Conservation (phyloP, 2,329 filamentous ascomycete genomes). For the Ceratocystis cacaofunesta region DNA sequence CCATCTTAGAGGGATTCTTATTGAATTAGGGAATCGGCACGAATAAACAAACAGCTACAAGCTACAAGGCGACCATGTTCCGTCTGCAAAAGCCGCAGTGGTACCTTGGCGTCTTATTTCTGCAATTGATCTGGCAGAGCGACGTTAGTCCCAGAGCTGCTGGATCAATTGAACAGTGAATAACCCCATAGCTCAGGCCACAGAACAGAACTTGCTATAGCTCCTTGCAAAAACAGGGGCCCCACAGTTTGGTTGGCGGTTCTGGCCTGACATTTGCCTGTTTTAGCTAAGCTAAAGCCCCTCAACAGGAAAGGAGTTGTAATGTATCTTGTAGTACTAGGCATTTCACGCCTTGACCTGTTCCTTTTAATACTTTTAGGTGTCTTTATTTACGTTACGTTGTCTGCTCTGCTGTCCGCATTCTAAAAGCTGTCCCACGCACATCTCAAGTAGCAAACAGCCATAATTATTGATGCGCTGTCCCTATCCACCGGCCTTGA, state of each 20-base stretch:
- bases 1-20: background rate
- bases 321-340: no score
- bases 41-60: background rate
- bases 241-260: slow-evolving; percentile 5
- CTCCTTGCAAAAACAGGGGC: background rate
- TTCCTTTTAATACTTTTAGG: background rate
- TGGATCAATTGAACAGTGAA: no score
- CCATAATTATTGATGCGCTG: background rate
- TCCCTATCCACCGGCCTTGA: background rate
- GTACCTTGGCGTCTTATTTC: background rate
- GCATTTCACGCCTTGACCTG: background rate
- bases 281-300: slow-evolving; percentile 3
- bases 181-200: background rate
- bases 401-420: no score
- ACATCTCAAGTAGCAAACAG: background rate
- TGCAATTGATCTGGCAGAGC: background rate
- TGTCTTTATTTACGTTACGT: background rate
- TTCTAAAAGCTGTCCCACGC: background rate
- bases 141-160: no score
- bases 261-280: background rate
- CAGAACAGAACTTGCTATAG: background rate
- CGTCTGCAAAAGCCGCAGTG: no score
- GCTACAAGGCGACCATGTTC: background rate
- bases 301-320: background rate
- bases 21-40: background rate